Base-by-base conservation (phyloP, 106 monocot genomes). In the Apostasia shenzhenica region DNA sequence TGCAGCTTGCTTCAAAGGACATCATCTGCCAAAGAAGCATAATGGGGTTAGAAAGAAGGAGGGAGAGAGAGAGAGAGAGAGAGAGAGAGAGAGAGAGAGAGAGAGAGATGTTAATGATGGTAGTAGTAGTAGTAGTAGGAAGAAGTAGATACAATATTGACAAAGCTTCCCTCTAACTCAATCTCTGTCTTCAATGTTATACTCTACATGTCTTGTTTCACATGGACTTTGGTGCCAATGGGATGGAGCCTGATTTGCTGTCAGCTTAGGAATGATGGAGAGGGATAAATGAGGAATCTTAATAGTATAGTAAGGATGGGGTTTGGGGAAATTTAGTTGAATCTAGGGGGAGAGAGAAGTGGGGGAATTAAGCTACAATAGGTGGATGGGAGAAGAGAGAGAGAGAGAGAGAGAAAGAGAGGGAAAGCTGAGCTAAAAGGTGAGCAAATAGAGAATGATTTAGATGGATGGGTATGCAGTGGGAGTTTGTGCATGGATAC, bases 1-100 rank as follows among this genome's bases (percentile, higher is more conserved):
- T 74, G 87, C 77, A 83, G 80, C 78, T 80, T 72, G 67, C 61
- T 78, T 78, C 75, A 83, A 61, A 81, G 75, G 81, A 88, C 83
- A 83, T 80, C 54, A 72, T 86, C 82, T 83, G 87, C 81, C 81
- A 81, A 88, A 69, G 75, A 69, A 78, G 81, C 67, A 78, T 61
- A 55, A 6, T 2, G 63, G 52, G 42, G 51, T 45, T 26, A 47
- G 42, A 7, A 5, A 64, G 75, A 41, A 14, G 10, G 11, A 50
- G 1, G 8, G 66, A 46, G 26, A 4, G 10, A 67, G 55, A 9
- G 41, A 52, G 38, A 6, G 14, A 3, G 57, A 12, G 46, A 26
- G 42, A n/a, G 42, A n/a, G 38, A 6, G 14, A 3, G 57, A 12
- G 46, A 26, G 42, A n/a, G 42, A n/a, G 61, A 38, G 54, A 14